Percentiles rank a stretch among this genome's conserved stretches.
phyloP scores from a whole-genome alignment of 495 filamentous ascomycete genomes.

The Talaromyces adpressus region DNA sequence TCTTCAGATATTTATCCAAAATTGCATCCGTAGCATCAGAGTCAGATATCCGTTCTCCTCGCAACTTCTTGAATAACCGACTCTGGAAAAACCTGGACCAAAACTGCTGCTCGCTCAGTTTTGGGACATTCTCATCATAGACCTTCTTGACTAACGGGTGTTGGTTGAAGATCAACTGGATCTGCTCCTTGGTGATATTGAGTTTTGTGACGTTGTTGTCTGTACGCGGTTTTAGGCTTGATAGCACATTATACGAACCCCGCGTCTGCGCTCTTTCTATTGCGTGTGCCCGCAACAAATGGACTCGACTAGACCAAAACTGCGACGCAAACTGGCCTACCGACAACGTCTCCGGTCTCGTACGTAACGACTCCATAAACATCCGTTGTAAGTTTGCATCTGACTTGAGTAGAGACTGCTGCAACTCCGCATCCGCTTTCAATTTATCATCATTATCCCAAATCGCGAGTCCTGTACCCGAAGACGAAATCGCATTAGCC shows the following conservation, averaged over 20 bases:
- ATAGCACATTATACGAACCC: conserved; percentile 87
- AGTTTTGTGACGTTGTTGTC: conserved; percentile 73
- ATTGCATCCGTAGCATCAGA: conserved; percentile 63
- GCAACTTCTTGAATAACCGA: conserved; percentile 81
- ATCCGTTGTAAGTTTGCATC: conserved; percentile 66
- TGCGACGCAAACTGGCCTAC: conserved; percentile 72
- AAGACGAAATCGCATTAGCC: conserved; percentile 45
- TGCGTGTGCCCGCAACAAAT: conserved; percentile 80
- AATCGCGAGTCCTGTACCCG: conserved; percentile 36
- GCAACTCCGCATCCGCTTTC: conserved; percentile 66
- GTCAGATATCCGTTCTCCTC: conserved; percentile 76
- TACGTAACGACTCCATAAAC: conserved; percentile 70
- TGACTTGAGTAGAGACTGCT: conserved; percentile 76
- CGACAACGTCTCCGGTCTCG: conserved; percentile 74
- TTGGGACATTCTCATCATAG: conserved; percentile 90
- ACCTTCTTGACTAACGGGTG: conserved; percentile 86
- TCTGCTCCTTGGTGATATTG: conserved; percentile 85
- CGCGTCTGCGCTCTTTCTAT: conserved; percentile 79
- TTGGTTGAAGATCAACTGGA: conserved; percentile 85
- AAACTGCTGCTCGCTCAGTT: conserved; percentile 70
- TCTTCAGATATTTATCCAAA: conserved; percentile 76
- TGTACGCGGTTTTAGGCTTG: conserved; percentile 74
- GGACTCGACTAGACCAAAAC: conserved; percentile 86
- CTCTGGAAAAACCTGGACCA: conserved; percentile 91
- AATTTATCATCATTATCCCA: conserved; percentile 75